phyloP scores from a whole-genome alignment of 257 asterid genomes.

The Cruciata laevipes region DNA sequence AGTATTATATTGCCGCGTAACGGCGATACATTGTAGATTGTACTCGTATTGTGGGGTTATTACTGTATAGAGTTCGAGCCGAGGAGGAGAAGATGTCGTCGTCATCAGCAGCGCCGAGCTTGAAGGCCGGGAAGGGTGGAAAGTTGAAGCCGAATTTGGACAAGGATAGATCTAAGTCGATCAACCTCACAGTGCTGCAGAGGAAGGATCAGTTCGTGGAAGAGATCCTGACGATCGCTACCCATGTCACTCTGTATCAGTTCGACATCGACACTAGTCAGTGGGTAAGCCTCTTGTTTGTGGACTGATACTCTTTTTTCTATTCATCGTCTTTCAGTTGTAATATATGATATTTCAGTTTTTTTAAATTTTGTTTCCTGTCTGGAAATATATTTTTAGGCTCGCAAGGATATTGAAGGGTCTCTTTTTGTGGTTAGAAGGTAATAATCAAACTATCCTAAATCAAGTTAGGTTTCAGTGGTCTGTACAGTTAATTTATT shows the following conservation, averaged over 20 bases:
- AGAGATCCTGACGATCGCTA: conserved; percentile 60
- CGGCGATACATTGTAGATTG: background rate
- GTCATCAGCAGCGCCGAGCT: background rate
- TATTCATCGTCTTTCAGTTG: background rate
- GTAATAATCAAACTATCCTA: conserved; percentile 19
- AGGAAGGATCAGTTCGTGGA: conserved; percentile 60
- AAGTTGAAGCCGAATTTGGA: conserved; percentile 65
- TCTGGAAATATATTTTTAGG: conserved; percentile 28
- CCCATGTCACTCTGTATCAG: conserved; percentile 64
- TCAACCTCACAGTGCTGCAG: conserved; percentile 75
- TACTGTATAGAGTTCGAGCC: background rate
- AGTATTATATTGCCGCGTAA: background rate
- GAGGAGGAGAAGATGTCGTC: conserved; percentile 17
- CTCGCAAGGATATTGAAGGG: conserved; percentile 86
- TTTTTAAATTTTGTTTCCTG: no score
- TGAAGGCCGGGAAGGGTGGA: conserved; percentile 24
- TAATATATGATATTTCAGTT: background rate
- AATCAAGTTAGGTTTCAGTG: background rate
- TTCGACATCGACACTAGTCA: conserved; percentile 49
- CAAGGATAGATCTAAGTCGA: conserved; percentile 47
- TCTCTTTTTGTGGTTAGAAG: conserved; percentile 82
- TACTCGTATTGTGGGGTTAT: background rate
- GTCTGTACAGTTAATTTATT: no score
- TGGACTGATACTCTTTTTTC: background rate
- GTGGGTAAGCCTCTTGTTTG: conserved; percentile 44